phyloP scores from a whole-genome alignment of 2,329 filamentous ascomycete genomes.

The Aspergillus piperis region DNA sequence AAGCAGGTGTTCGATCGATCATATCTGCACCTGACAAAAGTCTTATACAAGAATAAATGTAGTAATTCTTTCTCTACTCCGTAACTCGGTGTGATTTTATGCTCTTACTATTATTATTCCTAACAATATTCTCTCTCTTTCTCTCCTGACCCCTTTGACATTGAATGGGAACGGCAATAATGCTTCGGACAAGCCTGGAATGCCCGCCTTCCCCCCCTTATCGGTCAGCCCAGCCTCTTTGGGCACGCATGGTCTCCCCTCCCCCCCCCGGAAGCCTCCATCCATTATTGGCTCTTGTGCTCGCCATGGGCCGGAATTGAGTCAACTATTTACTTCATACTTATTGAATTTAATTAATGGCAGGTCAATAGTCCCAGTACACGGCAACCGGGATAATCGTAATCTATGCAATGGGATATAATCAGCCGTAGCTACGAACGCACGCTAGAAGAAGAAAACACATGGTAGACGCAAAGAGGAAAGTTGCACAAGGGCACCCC shows the following conservation, averaged over 20 bases:
- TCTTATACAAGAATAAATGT: too few relatives aligned
- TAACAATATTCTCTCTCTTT: too few relatives aligned
- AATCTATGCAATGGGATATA: neutral
- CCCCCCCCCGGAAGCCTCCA: neutral
- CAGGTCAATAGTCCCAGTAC: neutral
- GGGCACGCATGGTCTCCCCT: neutral
- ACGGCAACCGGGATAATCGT: neutral
- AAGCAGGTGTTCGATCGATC: neutral
- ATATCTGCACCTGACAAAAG: too few relatives aligned
- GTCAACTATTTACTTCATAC: neutral
- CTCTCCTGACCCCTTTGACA: too few relatives aligned
- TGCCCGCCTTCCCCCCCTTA: neutral
- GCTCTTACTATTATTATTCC: too few relatives aligned
- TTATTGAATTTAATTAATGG: neutral
- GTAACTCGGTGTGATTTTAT: too few relatives aligned
- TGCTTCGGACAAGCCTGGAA: neutral
- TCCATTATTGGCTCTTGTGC: neutral
- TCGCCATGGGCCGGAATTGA: neutral
- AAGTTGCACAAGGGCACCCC: neutral
- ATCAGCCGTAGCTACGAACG: constrained; percentile 2
- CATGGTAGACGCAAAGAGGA: neutral
- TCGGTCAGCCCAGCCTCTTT: constrained; percentile 3
- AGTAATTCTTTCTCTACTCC: too few relatives aligned
- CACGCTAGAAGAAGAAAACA: neutral
- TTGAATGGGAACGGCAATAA: neutral